Conservation (phyloP, 23 red algal genomes). For the Gracilaria vermiculophylla region DNA sequence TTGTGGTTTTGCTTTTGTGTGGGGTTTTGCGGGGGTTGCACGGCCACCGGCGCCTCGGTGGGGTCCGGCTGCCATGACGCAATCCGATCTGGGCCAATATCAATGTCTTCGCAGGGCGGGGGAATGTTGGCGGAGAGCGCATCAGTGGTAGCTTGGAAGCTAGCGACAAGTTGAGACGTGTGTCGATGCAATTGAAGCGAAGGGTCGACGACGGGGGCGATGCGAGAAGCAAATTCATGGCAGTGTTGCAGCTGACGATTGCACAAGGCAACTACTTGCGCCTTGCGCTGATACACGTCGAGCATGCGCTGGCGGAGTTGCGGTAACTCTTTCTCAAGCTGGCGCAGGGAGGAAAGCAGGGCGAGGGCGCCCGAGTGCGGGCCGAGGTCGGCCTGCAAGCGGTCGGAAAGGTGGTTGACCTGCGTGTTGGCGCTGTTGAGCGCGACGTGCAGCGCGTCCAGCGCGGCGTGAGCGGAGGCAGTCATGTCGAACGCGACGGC, state of each 20-base stretch:
- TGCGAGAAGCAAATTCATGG: background rate
- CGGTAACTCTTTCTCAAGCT: constrained; percentile 26
- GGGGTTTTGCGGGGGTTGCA: background rate
- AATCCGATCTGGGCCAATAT: background rate
- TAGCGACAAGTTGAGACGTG: background rate
- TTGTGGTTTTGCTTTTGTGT: background rate
- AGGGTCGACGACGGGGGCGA: constrained; percentile 1
- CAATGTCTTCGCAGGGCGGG: background rate
- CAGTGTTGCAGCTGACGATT: constrained; percentile 15
- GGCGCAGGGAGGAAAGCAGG: constrained; percentile 19
- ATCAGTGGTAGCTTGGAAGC: background rate
- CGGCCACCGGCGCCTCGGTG: background rate
- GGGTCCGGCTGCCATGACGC: background rate
- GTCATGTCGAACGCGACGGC: background rate
- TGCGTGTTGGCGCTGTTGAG: constrained; percentile 15
- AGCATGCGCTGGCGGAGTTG: constrained; percentile 40
- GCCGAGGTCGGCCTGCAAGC: constrained; percentile 13
- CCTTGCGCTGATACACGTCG: constrained; percentile 21
- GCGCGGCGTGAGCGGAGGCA: constrained; percentile 16
- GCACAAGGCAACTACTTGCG: constrained; percentile 26
- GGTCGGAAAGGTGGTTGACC: constrained; percentile 9
- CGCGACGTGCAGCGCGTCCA: constrained; percentile 23
- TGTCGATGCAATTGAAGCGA: background rate
- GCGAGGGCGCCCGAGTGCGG: constrained; percentile 1
- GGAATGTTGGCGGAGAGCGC: background rate